Evolutionary conservation across 2,329 filamentous ascomycete genomes (phyloP).

Genomic region (Talaromyces sp.): DNA sequence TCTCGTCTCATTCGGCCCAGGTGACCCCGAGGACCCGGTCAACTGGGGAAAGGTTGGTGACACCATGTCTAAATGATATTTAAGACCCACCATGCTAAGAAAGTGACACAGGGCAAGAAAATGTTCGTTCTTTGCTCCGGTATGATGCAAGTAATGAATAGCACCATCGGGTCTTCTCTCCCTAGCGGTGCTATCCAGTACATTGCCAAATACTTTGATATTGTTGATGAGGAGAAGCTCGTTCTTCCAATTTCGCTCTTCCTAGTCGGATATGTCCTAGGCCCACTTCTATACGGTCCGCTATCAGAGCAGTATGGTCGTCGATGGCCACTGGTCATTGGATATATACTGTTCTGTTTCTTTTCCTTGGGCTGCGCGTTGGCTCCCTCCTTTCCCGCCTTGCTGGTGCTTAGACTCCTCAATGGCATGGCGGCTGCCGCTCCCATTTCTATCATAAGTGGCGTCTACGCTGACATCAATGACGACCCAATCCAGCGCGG

Average conservation of each 20-base stretch:
- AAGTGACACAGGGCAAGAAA: constrained; percentile 24
- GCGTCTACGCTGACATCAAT: constrained; percentile 46
- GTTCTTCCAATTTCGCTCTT: constrained; percentile 39
- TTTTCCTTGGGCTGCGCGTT: constrained; percentile 44
- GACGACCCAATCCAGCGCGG: constrained; percentile 41
- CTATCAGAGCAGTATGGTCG: constrained; percentile 42
- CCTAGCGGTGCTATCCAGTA: constrained; percentile 35
- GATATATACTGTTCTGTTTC: constrained; percentile 44
- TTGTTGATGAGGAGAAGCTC: constrained; percentile 28
- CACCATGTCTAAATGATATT: neutral
- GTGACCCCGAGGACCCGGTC: constrained; percentile 30
- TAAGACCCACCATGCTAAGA: neutral
- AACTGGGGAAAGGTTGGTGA: constrained; percentile 29
- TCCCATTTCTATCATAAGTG: constrained; percentile 42
- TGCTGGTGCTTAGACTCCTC: constrained; percentile 44
- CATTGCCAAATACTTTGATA: constrained; percentile 32
- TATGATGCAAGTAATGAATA: constrained; percentile 37
- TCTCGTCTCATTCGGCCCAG: constrained; percentile 29
- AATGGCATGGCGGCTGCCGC: constrained; percentile 42
- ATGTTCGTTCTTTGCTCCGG: constrained; percentile 31
- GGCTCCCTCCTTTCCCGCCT: constrained; percentile 35
- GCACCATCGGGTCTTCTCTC: constrained; percentile 36
- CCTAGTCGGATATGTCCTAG: constrained; percentile 38
- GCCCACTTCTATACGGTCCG: constrained; percentile 41
- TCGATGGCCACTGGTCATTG: constrained; percentile 42